Conservation (phyloP, 2,329 filamentous ascomycete genomes). For the Beauveria varroae region DNA sequence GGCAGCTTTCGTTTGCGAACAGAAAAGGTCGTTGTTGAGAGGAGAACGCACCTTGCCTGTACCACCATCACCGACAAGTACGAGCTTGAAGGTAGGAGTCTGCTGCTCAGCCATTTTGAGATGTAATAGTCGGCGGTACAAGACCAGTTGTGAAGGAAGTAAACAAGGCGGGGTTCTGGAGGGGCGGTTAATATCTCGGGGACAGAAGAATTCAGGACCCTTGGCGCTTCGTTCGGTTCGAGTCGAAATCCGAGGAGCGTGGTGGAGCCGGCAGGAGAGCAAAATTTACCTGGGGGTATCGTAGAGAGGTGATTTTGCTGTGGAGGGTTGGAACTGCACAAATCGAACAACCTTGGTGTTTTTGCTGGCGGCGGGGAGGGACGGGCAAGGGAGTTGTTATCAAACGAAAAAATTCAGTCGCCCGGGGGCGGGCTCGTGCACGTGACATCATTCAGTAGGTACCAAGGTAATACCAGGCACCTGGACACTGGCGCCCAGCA, state of each 20-base stretch:
- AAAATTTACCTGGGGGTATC: slow-evolving; percentile 10
- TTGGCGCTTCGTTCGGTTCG: not conserved
- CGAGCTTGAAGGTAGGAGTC: slow-evolving; percentile 94
- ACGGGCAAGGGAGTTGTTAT: slow-evolving; percentile 27
- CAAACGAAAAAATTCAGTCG: slow-evolving; percentile 38
- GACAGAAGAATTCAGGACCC: not conserved
- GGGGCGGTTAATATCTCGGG: slow-evolving; percentile 24
- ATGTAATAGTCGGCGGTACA: slow-evolving; percentile 17
- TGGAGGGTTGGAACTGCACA: slow-evolving; percentile 29
- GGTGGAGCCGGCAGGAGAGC: slow-evolving; percentile 14
- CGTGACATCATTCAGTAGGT: slow-evolving; percentile 22
- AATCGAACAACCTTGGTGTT: slow-evolving; percentile 31
- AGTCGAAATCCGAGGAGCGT: slow-evolving; percentile 7
- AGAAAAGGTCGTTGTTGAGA: slow-evolving; percentile 12
- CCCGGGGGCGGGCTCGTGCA: slow-evolving; percentile 24
- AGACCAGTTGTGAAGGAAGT: slow-evolving; percentile 29
- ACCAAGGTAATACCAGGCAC: not conserved
- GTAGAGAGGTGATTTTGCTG: slow-evolving; percentile 20
- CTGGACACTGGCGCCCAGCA: not conserved
- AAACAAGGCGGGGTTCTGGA: slow-evolving; percentile 40
- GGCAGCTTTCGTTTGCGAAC: slow-evolving; percentile 2
- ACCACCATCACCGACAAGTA: slow-evolving; percentile 98
- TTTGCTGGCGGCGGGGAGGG: slow-evolving; percentile 35
- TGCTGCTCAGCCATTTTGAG: slow-evolving; percentile 53
- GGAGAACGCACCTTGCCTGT: slow-evolving; percentile 83